These are phyloP conservation scores for Imleria badia DNA, from an alignment of 768 basidiomycete species.

Conservation along the genomic window DNA sequence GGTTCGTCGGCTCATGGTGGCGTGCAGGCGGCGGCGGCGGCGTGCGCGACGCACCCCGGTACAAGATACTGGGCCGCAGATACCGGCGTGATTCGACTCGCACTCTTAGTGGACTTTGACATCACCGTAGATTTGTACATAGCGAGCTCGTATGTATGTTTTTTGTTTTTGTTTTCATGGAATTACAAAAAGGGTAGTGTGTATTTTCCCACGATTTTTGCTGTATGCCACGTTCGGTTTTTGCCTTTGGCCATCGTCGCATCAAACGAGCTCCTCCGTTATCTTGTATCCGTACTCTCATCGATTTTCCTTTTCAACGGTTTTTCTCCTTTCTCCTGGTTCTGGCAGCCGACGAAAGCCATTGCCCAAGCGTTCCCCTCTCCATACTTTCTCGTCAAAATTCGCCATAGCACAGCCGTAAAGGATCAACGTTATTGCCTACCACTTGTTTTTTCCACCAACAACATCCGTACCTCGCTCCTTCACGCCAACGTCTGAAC, in stretches of 20 bases:
- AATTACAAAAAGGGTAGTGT: not conserved
- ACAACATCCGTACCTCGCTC: constrained; percentile 16
- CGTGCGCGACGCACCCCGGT: constrained; percentile 21
- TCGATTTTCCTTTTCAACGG: constrained; percentile 29
- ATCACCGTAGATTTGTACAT: not conserved
- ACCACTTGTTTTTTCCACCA: constrained; percentile 26
- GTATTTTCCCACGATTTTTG: constrained; percentile 33
- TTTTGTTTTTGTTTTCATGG: not conserved
- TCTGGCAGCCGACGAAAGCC: constrained; percentile 24
- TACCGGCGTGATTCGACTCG: not conserved
- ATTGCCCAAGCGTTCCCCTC: constrained; percentile 5
- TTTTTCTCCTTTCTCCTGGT: constrained; percentile 16
- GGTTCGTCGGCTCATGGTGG: not conserved
- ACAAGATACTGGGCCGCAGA: constrained; percentile 1
- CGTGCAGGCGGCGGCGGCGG: constrained; percentile 28
- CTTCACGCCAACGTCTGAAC: constrained; percentile 19
- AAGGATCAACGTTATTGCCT: constrained; percentile 21
- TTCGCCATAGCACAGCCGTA: constrained; percentile 19
- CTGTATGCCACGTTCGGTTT: constrained; percentile 31
- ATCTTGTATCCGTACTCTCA: constrained; percentile 34
- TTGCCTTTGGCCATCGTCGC: constrained; percentile 30
- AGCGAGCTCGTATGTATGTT: not conserved
- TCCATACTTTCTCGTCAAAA: constrained; percentile 19
- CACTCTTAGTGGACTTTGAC: not conserved
- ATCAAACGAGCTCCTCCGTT: constrained; percentile 34